Percentiles rank a stretch among this genome's conserved stretches.
Conservation (phyloP, 2,329 filamentous ascomycete species). For the Neofusicoccum sp. region DNA sequence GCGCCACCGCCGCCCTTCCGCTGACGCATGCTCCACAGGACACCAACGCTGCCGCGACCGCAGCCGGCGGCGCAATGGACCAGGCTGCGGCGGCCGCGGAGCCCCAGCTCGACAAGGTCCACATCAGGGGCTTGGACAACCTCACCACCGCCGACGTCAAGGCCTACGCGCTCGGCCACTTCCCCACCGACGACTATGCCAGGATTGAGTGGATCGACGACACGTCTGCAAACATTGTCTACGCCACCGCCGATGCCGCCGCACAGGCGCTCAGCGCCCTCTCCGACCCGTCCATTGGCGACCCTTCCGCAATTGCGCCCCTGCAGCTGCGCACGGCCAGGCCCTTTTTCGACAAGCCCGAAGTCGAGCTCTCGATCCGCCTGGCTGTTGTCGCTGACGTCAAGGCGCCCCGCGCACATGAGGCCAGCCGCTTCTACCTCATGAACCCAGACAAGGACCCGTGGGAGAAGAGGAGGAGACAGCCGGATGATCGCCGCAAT, state of each 20-base stretch:
- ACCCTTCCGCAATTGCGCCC: conserved; percentile 53
- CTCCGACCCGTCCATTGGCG: conserved; percentile 50
- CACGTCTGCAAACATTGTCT: conserved; percentile 83
- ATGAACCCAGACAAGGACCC: conserved; percentile 88
- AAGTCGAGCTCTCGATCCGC: conserved; percentile 71
- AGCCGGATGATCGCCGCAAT: conserved; percentile 27
- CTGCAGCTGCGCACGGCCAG: conserved; percentile 72
- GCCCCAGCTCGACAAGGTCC: conserved; percentile 66
- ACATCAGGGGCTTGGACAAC: conserved; percentile 80
- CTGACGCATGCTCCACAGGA: conserved; percentile 8
- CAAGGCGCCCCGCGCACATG: conserved; percentile 77
- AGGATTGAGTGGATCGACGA: conserved; percentile 95
- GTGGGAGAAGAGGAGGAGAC: conserved; percentile 58
- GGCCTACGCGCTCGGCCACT: conserved; percentile 72
- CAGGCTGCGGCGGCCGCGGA: conserved; percentile 21
- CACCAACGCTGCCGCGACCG: not conserved
- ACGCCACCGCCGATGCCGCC: conserved; percentile 60
- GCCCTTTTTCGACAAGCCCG: conserved; percentile 66
- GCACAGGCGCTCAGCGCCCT: conserved; percentile 57
- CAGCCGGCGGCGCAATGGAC: not conserved
- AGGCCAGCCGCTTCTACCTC: conserved; percentile 87
- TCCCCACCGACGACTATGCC: conserved; percentile 55
- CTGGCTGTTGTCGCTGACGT: conserved; percentile 74
- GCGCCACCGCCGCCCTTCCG: not conserved
- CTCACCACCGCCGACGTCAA: conserved; percentile 81